Evolutionary conservation across 2,329 filamentous ascomycete species (phyloP), one percentile per base, ranked within the genome.

Genomic region (Leptoxyphium fumago): DNA sequence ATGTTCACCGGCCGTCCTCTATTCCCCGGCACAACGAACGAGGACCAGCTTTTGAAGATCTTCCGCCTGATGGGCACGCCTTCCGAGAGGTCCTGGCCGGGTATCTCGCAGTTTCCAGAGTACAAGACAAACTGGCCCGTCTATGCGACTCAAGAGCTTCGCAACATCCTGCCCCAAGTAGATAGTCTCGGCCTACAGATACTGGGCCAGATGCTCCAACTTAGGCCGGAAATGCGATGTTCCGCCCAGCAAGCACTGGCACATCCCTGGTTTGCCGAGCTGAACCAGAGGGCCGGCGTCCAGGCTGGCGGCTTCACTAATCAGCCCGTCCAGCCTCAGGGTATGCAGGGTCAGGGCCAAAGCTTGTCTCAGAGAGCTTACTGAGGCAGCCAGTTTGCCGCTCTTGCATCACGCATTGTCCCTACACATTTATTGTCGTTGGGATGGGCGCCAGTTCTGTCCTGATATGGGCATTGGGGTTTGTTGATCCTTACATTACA

Each of bases 61-160:
- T 98, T 98, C 74, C 78, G 91, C 47, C 81, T 98, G 48, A 98
- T 98, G 91, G 91, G 91, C 48, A 98, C 91, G 0, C 91, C 91
- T 0, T 94, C 85, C 0, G 91, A 98, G 64, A 80, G 87, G 39
- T 87, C 84, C 4, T 98, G 91, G 91, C 89, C 89, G 0, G 88
- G 88, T 38, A 94, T 98, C 59, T 86, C 82, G 15, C 82, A 89
- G 58, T 88, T 94, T 56, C 87, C 89, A n/a, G 91, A 98, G 64
- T 98, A 96, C 73, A 95, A 96, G 71, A 76, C 80, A 40, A 94
- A 82, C 48, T 94, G 94, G 67, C 87, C 91, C 52, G 84, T 94
- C 61, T 96, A 91, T 62, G 84, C 85, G 11, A 94, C 91, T 1
- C 88, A 95, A 61, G 87, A 95, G 55, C 71, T 96, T 44, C 75